Percentiles rank a stretch among this genome's conserved stretches.
These are phyloP conservation scores for Rhodotorula sp. DNA, from an alignment of 1,284 basidiomycete species.

Conservation along the genomic window DNA sequence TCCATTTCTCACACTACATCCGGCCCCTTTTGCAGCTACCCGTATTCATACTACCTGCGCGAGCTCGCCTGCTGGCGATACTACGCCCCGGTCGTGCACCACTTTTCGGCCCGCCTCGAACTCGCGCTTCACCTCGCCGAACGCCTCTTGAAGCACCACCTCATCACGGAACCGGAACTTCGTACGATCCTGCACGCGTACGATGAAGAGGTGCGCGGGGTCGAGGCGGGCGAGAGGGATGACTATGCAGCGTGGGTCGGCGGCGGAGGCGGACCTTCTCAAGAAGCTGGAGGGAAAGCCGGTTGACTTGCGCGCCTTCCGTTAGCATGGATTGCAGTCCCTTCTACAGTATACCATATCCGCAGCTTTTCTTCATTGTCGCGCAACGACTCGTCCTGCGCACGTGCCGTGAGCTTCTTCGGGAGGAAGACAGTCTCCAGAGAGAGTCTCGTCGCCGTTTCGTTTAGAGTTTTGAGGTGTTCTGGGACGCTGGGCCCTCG, in stretches of 20 bases:
- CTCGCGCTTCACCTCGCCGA: constrained; percentile 7
- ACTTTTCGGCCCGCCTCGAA: constrained; percentile 1
- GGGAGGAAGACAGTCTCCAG: too few species aligned
- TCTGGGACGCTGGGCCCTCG: too few species aligned
- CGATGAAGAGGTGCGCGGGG: not conserved
- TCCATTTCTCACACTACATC: not conserved
- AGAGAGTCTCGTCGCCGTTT: too few species aligned
- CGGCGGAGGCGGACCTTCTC: not conserved
- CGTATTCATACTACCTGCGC: constrained; percentile 3
- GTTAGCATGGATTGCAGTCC: too few species aligned
- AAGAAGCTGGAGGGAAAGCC: not conserved
- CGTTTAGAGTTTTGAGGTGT: too few species aligned
- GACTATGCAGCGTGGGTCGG: constrained; percentile 7
- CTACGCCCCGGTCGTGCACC: constrained; percentile 13
- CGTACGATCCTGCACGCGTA: not conserved
- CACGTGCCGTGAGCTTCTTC: too few species aligned
- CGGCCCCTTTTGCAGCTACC: not conserved
- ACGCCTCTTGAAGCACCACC: not conserved
- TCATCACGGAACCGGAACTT: not conserved
- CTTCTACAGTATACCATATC: too few species aligned
- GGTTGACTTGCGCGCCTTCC: too few species aligned
- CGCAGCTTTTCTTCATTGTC: too few species aligned
- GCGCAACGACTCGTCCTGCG: too few species aligned
- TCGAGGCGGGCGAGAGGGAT: not conserved
- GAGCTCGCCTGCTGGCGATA: constrained; percentile 17